These are phyloP conservation scores for Lepiota brunneoincarnata DNA, from an alignment of 768 basidiomycete genomes.

Conservation along the genomic window DNA sequence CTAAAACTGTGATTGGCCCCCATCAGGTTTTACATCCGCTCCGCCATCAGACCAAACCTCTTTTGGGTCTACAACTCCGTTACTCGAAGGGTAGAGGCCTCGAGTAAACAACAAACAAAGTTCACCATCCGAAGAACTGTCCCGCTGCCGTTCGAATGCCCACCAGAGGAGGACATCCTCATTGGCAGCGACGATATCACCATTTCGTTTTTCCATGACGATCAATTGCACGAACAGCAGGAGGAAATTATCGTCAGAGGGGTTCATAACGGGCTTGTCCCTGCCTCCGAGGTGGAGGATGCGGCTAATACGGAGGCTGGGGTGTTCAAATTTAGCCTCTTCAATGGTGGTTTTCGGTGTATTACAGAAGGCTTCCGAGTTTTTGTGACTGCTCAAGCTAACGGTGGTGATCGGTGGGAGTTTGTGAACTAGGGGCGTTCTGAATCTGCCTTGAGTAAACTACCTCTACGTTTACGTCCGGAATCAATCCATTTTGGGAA, in stretches of 20 bases:
- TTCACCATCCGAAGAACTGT: not conserved
- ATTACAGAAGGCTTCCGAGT: not conserved
- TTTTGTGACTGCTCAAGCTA: not conserved
- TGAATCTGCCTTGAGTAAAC: no score
- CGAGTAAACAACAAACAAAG: not conserved
- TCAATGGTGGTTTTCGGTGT: not conserved
- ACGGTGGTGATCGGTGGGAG: constrained; percentile 1
- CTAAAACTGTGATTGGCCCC: not conserved
- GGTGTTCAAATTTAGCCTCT: not conserved
- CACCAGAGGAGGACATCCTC: not conserved
- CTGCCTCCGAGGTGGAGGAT: no score
- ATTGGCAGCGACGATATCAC: not conserved
- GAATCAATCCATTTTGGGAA: no score
- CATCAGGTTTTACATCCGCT: constrained; percentile 2
- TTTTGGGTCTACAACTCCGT: not conserved
- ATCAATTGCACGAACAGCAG: not conserved
- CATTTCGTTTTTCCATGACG: not conserved
- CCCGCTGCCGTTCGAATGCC: not conserved
- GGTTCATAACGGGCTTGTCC: no score
- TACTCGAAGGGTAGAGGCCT: not conserved
- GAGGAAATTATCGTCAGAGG: not conserved
- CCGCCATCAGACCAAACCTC: not conserved
- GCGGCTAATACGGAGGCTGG: not conserved
- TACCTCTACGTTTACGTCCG: no score
- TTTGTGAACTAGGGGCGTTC: not conserved